Evolutionary conservation across 768 basidiomycete species (phyloP), one percentile per base, ranked within the genome.

Genomic region (Infundibulicybe gibba): DNA sequence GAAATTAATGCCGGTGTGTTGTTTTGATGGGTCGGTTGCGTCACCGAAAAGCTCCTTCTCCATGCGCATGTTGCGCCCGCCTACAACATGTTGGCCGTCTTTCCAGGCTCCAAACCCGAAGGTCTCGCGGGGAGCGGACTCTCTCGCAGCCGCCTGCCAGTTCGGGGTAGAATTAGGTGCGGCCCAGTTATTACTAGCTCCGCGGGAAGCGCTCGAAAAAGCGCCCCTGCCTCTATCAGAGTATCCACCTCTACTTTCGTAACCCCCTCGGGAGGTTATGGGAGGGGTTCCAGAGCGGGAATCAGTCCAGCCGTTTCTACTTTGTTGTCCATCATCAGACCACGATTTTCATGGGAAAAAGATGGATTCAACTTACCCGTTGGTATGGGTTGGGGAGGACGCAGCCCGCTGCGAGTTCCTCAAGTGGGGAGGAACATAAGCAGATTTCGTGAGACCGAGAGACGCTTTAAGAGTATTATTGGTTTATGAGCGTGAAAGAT

Each of bases 1-100:
- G 62, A 99, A 99, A 74, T 99, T 99, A 73, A 99, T 97, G 53
- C 97, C 97, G 38, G 94, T 95, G 63, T 92, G 85, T 66, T 97
- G 88, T 62, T 90, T 90, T 49, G 82, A 83, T 17, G 86, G 81
- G 65, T 97, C 95, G 40, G 79, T 73, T 34, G 78, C 76, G 53
- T 95, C 94, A 45, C 97, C 97, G 58, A 87, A 99, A 33, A 99
- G 86, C 61, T 97, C 94, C 71, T 92, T 94, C 73, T 99, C 97
- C 56, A 94, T 76, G 55, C 94, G 85, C 62, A 72, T 70, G 73
- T 94, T 97, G 58, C 87, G 83, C 15, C 74, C 70, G 39, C 93
- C 97, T n/a, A 84, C 70, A 49, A 90, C 66, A 63, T 99, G 97
- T 56, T 80, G 76, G 56, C 89, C 94, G 53, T 97, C 91, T 61